A percentile compares a stretch with the other conserved stretches of the same genome.
Conservation (phyloP, 768 basidiomycete genomes). For the Sarcodon sp. region DNA sequence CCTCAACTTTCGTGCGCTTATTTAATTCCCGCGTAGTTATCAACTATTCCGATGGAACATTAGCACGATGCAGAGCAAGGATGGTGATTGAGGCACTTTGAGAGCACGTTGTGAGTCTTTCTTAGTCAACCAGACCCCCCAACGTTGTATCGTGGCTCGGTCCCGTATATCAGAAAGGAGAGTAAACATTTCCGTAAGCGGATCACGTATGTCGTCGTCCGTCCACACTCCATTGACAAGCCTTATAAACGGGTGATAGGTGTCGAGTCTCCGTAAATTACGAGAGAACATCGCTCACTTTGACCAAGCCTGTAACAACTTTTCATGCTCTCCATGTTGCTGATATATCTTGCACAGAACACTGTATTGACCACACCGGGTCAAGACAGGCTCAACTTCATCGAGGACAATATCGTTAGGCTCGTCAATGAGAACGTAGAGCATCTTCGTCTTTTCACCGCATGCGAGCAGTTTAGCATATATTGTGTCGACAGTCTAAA, state of each 20-base stretch:
- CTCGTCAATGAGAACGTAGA: conserved; percentile 43
- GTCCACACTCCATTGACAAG: conserved; percentile 53
- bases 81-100: conserved; percentile 29
- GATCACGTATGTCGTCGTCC: conserved; percentile 52
- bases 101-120: conserved; percentile 59
- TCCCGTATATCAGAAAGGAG: conserved; percentile 48
- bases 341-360: conserved; percentile 51
- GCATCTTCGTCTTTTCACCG: conserved; percentile 44
- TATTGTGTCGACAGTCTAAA: conserved; percentile 69
- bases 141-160: conserved; percentile 48
- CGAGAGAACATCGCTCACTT: conserved; percentile 30
- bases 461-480: conserved; percentile 64
- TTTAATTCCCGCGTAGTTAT: conserved; percentile 40
- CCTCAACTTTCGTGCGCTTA: conserved; percentile 47
- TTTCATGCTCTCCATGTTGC: conserved; percentile 40
- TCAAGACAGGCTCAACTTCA: conserved; percentile 52
- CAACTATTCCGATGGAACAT: conserved; percentile 29
- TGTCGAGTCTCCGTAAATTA: background rate
- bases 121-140: conserved; percentile 73
- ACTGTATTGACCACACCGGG: conserved; percentile 37
- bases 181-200: conserved; percentile 43
- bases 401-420: conserved; percentile 37
- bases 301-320: conserved; percentile 54
- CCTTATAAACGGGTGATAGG: conserved; percentile 18
- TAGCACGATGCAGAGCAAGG: background rate